phyloP scores from a whole-genome alignment of 768 basidiomycete genomes.

The Pleurotus ostreatus region DNA sequence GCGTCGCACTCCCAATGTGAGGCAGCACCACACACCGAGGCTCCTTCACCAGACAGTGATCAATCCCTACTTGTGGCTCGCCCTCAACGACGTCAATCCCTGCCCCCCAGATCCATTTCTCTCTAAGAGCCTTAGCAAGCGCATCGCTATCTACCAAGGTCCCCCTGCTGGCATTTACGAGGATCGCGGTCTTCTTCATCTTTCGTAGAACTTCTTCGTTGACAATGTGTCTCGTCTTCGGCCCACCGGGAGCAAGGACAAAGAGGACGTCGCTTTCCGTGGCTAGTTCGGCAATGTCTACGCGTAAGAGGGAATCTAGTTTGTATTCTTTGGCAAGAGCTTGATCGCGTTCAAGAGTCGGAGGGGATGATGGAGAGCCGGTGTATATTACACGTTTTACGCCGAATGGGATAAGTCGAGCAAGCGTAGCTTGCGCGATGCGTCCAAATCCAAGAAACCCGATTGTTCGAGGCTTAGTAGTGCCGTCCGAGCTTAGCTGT shows the following conservation, averaged over 20 bases:
- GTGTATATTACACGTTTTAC: conserved; percentile 70
- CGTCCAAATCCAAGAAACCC: conserved; percentile 96
- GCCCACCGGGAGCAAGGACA: conserved; percentile 75
- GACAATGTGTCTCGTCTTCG: conserved; percentile 68
- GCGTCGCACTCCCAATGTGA: conserved; percentile 88
- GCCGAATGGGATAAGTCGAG: conserved; percentile 80
- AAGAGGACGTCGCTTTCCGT: conserved; percentile 80
- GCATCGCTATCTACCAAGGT: conserved; percentile 89
- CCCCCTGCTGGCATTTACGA: conserved; percentile 86
- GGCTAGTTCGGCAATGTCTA: conserved; percentile 67
- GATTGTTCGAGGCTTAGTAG: conserved; percentile 44
- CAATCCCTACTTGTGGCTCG: conserved; percentile 69
- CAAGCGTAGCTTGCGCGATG: conserved; percentile 82
- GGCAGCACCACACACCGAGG: conserved; percentile 83
- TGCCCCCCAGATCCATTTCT: conserved; percentile 85
- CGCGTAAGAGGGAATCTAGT: conserved; percentile 47
- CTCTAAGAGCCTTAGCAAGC: conserved; percentile 71
- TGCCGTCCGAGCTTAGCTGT: conserved; percentile 49
- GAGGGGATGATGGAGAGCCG: conserved; percentile 36
- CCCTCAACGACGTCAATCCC: conserved; percentile 94
- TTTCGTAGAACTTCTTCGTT: conserved; percentile 63
- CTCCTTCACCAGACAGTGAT: conserved; percentile 80
- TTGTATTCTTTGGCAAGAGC: conserved; percentile 24
- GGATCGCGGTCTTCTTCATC: conserved; percentile 82
- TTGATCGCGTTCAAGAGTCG: conserved; percentile 36